phyloP scores from a whole-genome alignment of 805 yeast genomes.

The Candida ortonii region DNA sequence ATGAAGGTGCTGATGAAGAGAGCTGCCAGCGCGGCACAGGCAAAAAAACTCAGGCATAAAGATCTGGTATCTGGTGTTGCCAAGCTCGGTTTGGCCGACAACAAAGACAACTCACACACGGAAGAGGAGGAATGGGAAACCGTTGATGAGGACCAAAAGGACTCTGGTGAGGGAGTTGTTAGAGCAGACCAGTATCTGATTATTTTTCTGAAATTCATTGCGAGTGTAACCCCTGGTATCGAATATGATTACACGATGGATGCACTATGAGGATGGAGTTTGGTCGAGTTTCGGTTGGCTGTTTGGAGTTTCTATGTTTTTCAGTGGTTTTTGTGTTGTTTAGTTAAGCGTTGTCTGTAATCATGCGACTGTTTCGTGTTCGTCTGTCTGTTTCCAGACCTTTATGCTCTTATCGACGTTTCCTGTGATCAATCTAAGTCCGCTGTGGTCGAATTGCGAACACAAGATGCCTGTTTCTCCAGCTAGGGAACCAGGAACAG shows the following conservation, averaged over 20 bases:
- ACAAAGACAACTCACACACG: conserved; percentile 20
- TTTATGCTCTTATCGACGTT: conserved; percentile 87
- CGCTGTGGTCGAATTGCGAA: conserved; percentile 74
- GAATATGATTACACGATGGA: conserved; percentile 99
- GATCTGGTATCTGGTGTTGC: conserved; percentile 42
- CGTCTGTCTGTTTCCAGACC: conserved; percentile 59
- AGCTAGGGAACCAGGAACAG: conserved; percentile 68
- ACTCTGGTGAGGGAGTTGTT: conserved; percentile 46
- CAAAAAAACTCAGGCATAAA: conserved; percentile 32
- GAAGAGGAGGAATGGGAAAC: conserved; percentile 54
- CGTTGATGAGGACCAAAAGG: conserved; percentile 33
- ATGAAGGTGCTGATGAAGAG: conserved; percentile 84
- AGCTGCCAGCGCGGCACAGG: conserved; percentile 50
- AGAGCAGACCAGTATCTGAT: conserved; percentile 90
- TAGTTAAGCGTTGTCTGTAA: conserved; percentile 1
- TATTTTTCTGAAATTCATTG: conserved; percentile 87
- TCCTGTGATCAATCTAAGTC: conserved; percentile 77
- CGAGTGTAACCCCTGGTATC: conserved; percentile 96
- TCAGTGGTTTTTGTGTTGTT: background rate
- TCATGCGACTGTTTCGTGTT: conserved; percentile 5
- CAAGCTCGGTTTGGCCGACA: conserved; percentile 45
- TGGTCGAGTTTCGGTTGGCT: background rate
- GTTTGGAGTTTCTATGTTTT: background rate
- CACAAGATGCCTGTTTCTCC: conserved; percentile 68
- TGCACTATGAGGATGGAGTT: conserved; percentile 52